phyloP scores from a whole-genome alignment of 768 basidiomycete species.

The Xerocomus potaroensis region DNA sequence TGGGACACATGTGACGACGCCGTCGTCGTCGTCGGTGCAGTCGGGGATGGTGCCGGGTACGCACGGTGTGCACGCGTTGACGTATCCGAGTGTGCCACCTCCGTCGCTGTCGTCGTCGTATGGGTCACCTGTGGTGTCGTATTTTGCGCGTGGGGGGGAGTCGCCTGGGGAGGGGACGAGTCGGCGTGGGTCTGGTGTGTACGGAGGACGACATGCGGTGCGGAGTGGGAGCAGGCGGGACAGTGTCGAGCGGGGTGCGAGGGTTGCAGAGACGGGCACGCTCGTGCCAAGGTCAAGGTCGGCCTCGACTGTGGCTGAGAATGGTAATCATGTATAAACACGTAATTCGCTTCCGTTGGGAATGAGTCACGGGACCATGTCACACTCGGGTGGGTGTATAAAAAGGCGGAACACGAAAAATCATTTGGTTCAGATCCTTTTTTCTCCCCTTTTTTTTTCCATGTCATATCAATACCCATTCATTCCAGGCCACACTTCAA shows the following conservation, averaged over 20 bases:
- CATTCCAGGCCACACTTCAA: slow-evolving; percentile 44
- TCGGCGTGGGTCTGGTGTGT: slow-evolving; percentile 46
- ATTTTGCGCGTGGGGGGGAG: slow-evolving; percentile 43
- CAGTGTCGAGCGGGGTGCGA: slow-evolving; percentile 59
- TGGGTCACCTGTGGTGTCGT: slow-evolving; percentile 60
- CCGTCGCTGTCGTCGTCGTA: slow-evolving; percentile 77
- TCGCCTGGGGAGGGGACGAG: slow-evolving; percentile 54
- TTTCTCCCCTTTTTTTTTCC: slow-evolving; percentile 26
- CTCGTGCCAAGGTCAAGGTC: slow-evolving; percentile 41
- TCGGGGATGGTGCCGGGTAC: slow-evolving; percentile 29
- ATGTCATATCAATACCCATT: slow-evolving; percentile 51
- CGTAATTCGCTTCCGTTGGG: neutral
- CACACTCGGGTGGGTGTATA: slow-evolving; percentile 24
- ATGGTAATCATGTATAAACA: neutral
- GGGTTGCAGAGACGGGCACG: slow-evolving; percentile 67
- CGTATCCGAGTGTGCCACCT: slow-evolving; percentile 82
- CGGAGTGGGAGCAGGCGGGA: slow-evolving; percentile 42
- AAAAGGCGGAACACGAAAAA: slow-evolving; percentile 27
- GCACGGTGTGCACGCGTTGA: slow-evolving; percentile 37
- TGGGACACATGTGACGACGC: slow-evolving; percentile 67
- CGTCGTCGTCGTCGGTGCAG: slow-evolving; percentile 56
- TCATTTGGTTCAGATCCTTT: slow-evolving; percentile 14
- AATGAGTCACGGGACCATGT: slow-evolving; percentile 24
- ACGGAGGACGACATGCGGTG: slow-evolving; percentile 1
- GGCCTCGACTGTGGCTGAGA: slow-evolving; percentile 25